Base-by-base conservation (phyloP, 805 yeast species). In the Candida palmyrensis region DNA sequence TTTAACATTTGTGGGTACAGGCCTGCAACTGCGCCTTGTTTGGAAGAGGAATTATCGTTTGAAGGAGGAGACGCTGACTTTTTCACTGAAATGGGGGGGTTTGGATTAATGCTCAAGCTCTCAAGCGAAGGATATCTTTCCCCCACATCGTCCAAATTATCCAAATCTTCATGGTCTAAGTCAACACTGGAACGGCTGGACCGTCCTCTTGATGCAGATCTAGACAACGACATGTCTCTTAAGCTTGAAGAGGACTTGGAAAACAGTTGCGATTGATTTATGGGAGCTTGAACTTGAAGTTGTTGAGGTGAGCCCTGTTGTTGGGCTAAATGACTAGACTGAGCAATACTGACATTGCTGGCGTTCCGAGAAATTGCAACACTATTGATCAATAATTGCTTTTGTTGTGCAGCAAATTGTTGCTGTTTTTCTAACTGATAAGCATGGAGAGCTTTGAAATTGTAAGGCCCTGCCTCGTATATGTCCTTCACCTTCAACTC, bases 81-180 rank as follows among this genome's bases (percentile, higher is more conserved):
- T n/a, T n/a, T n/a, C n/a, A n/a, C n/a, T n/a, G n/a, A n/a, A n/a
- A n/a, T n/a, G n/a, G n/a, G n/a, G n/a, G n/a, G n/a, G n/a, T n/a
- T n/a, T 6, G 32, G 32, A 6, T 29, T 18, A n/a, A 29, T 18
- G 18, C 31, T 39, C 14, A 35, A 33, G 10, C 55, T 62, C 17
- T 68, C 73, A n/a, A 71, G 44, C 2, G 72, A 64, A 1, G 77
- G 82, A 42, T 65, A 76, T 30, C 79, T 53, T 36, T 69, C 69
- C 44, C 73, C 79, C 2, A 68, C 73, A 35, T 64, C 53, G 18
- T 65, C 69, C 34, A 66, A 43, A 21, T 69, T 53, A 5, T 59
- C 69, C 19, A 71, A 34, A n/a, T 62, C 68, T 8, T 51, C 52
- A 18, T 55, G 48, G 19, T 52, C 49, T n/a, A n/a, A n/a, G 19